Base-by-base conservation (phyloP, 164 flowering plant genomes). In the Vitis cinerea region DNA sequence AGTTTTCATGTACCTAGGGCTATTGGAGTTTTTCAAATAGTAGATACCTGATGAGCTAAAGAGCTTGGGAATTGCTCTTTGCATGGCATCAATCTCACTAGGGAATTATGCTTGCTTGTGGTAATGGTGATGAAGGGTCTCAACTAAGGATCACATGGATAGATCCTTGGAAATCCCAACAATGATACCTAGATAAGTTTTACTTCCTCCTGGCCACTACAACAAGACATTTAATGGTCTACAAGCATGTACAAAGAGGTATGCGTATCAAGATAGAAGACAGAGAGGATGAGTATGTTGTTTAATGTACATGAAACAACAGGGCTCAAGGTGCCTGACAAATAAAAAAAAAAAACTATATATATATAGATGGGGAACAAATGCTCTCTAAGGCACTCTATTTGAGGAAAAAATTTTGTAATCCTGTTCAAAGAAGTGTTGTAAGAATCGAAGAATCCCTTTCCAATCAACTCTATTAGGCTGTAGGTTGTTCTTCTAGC, bases 1-100 rank as follows among this genome's bases (percentile, higher is more conserved):
- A 73, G 97, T 92, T 23, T 94, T 92, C 77, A 94, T 94, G 98
- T 94, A 90, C 60, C 97, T 94, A 2, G 92, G 93, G 13, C 98
- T 92, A 69, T 68, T 94, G 60, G 98, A 92, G 76, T 94, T 94
- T 78, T 94, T 92, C 85, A 94, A 90, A 69, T 90, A 82, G 3
- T 97, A 94, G 66, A 77, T 94, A 10, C 98, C 97, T 1, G 97
- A 92, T 62, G 94, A 92, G 14, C 79, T 94, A 19, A 94, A 92
- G 80, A 92, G 97, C 78, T 92, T 94, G 30, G 98, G 97, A 12
- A 92, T 97, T 71, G 97, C 97, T 4, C 93, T 94, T 31, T 88
- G 95, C 75, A 92, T 90, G 95, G 87, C 95, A 12, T 94, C 98
- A 7, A 92, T 92, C 66, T 94, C 97, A 4, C 81, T 94, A 0